Base-by-base conservation (phyloP, 1,284 basidiomycete species). In the Pisolithus thermaeus region DNA sequence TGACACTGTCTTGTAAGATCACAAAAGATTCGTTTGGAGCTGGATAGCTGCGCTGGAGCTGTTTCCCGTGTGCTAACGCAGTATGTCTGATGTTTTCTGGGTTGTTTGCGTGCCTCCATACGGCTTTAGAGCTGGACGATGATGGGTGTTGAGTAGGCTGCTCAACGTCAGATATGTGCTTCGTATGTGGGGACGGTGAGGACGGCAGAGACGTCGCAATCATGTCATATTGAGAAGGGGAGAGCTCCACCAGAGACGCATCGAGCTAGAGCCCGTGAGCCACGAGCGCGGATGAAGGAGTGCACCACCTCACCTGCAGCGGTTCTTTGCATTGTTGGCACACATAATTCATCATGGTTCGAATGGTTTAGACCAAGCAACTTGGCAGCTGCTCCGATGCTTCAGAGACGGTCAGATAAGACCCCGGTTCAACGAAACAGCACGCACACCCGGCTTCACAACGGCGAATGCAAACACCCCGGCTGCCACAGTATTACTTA, bases 261-360 rank as follows among this genome's bases (percentile, higher is more conserved):
- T 96, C 93, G 59, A 93, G 79, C 78, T 92, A 59, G 50, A 51
- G 47, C 48, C 48, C 51, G 52, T 61, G 47, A 63, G 66, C 57
- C 58, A 58, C 32, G 40, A 28, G 44, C 50, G 42, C 36, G 46
- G 25, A 51, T 45, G 52, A 47, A 41, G 28, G 46, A n/a, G 36
- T 18, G 18, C 35, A 51, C 23, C 12, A 65, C 4, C 67, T 60
- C 67, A 86, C 85, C 77, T 88, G 84, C 27, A 95, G 73, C 7
- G 89, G 88, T 65, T 94, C 87, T 68, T 90, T 90, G 75, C 88
- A 92, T 71, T 92, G 89, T 65, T 90, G 89, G 62, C 88, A 92
- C 42, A 88, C 76, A 58, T 81, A 77, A 63, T 59, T 81, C 82
- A 84, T 87, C 46, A 55, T 58, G 47, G 5, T 12, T 12, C 11